phyloP scores from a whole-genome alignment of 345 rosid species.

The Salix dunnii region DNA sequence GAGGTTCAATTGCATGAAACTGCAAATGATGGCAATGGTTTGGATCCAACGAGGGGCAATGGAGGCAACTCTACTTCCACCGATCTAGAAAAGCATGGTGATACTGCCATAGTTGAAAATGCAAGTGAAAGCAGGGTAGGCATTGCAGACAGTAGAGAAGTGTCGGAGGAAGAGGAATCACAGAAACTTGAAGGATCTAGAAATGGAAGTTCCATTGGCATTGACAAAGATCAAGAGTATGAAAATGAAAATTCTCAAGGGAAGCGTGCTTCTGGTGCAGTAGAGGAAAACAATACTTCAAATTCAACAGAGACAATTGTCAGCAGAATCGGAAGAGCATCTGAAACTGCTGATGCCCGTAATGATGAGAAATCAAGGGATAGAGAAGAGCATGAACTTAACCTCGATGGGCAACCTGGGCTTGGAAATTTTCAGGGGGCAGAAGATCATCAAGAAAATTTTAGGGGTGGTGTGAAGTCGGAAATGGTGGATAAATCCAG shows the following conservation, averaged over 20 bases:
- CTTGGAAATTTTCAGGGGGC: conserved; percentile 10
- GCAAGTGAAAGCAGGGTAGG: conserved; percentile 11
- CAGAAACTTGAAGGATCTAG: neutral
- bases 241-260: neutral
- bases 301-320: conserved; percentile 6
- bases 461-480: conserved; percentile 19
- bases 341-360: conserved; percentile 8
- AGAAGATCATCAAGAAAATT: conserved; percentile 5
- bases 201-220: conserved; percentile 1
- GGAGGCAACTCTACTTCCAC: conserved; percentile 1
- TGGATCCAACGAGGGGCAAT: conserved; percentile 4
- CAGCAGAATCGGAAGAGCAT: neutral
- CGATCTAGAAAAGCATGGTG: neutral
- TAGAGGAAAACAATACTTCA: neutral
- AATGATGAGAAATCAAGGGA: neutral
- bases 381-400: conserved; percentile 10
- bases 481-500: conserved; percentile 16
- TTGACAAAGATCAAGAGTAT: neutral
- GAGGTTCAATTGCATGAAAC: neutral
- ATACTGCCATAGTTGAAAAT: conserved; percentile 6
- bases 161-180: neutral
- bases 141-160: neutral
- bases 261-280: neutral
- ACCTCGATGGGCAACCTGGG: neutral
- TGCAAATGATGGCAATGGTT: neutral